Conservation (phyloP, 257 asterid genomes). For the Catharanthus roseus region DNA sequence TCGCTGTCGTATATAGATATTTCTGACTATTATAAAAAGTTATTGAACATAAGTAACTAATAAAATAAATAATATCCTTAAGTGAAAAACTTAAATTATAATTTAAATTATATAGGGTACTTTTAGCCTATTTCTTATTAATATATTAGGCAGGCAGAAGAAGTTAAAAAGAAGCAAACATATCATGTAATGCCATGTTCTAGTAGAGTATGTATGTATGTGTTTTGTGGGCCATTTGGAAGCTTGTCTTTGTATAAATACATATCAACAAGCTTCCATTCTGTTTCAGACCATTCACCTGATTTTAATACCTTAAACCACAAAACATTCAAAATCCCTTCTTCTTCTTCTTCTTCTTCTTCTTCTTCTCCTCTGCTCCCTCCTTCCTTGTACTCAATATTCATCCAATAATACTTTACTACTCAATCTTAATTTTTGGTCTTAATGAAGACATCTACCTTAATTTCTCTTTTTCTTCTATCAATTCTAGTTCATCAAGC, state of each 20-base stretch:
- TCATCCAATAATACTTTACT: not conserved
- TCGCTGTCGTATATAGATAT: no score
- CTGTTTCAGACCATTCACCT: conserved; percentile 6
- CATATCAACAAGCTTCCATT: conserved; percentile 10
- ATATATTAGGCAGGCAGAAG: not conserved
- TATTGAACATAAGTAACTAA: no score
- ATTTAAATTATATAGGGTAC: no score
- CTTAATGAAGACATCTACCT: conserved; percentile 37
- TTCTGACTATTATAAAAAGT: no score
- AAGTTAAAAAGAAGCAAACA: conserved; percentile 1
- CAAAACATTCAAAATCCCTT: conserved; percentile 17
- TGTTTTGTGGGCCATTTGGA: conserved; percentile 18
- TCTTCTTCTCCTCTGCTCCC: not conserved
- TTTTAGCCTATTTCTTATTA: no score
- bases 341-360: not conserved
- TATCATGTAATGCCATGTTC: not conserved
- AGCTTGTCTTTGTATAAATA: conserved; percentile 22
- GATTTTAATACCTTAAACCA: conserved; percentile 14
- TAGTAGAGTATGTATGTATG: not conserved
- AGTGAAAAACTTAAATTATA: no score
- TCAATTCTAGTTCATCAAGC: conserved; percentile 39
- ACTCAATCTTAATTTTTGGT: not conserved
- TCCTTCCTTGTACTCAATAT: not conserved
- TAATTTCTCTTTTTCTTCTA: conserved; percentile 37
- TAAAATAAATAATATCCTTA: no score